Percentiles rank a stretch among this genome's conserved stretches.
phyloP scores from a whole-genome alignment of 192 early-diverging fungal genomes.

The Lunasporangiospora selenospora region DNA sequence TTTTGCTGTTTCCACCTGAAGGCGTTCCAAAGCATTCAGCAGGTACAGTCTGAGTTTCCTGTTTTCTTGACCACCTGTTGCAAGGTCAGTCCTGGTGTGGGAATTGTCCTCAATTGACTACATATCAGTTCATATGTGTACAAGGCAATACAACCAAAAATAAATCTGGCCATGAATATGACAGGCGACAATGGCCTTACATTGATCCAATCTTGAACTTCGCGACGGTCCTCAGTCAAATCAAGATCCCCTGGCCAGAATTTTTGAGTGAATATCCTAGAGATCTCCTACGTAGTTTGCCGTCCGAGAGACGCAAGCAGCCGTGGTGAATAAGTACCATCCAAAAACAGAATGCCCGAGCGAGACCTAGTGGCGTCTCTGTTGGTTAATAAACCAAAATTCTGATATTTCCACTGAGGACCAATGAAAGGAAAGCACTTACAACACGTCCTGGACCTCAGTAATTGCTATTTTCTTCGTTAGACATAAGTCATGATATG shows the following conservation, averaged over 20 bases:
- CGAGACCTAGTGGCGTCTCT: not conserved
- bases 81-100: too few species aligned
- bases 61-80: not conserved
- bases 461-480: conserved; percentile 2
- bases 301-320: not conserved
- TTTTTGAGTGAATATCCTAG: conserved; percentile 1
- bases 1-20: conserved; percentile 1
- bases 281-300: not conserved
- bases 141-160: too few species aligned
- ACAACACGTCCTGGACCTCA: conserved; percentile 1
- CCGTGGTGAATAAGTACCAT: not conserved
- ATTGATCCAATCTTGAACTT: not conserved
- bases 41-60: not conserved
- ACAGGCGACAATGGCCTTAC: not conserved
- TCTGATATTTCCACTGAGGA: not conserved
- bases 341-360: conserved; percentile 1
- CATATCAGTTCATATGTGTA: too few species aligned
- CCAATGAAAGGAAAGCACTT: not conserved
- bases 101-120: too few species aligned
- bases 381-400: not conserved
- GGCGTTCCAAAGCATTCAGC: not conserved
- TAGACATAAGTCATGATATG: not conserved
- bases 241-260: not conserved
- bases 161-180: too few species aligned
- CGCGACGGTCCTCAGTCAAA: conserved; percentile 1